phyloP scores from a whole-genome alignment of 345 rosid genomes.

The Brassica nigra region DNA sequence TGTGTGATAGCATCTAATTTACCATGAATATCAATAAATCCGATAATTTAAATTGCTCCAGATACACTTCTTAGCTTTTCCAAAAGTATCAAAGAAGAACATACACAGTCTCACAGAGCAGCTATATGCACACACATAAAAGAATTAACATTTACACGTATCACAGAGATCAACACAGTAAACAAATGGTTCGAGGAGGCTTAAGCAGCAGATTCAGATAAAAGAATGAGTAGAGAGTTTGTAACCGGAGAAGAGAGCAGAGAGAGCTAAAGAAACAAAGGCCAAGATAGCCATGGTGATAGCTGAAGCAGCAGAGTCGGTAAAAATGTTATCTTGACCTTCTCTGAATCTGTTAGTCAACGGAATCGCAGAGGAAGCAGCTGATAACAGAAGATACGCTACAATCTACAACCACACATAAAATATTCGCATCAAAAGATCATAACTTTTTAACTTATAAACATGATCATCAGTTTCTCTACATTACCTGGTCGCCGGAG shows the following conservation, averaged over 20 bases:
- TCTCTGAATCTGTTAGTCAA: slow-evolving; percentile 72
- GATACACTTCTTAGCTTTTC: no score
- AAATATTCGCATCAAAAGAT: background rate
- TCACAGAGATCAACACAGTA: slow-evolving; percentile 12
- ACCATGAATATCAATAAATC: background rate
- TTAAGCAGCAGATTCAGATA: slow-evolving; percentile 38
- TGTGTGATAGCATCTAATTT: background rate
- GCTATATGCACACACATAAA: background rate
- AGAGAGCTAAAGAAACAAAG: slow-evolving; percentile 58
- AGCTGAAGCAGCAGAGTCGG: slow-evolving; percentile 70
- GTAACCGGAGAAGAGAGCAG: slow-evolving; percentile 78
- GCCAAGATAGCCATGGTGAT: slow-evolving; percentile 77
- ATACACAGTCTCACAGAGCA: background rate
- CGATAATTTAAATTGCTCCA: no score
- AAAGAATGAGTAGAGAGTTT: slow-evolving; percentile 66
- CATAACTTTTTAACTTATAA: background rate
- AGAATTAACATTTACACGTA: slow-evolving; percentile 31
- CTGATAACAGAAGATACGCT: slow-evolving; percentile 69
- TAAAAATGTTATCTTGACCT: slow-evolving; percentile 59
- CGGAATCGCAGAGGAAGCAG: slow-evolving; percentile 79
- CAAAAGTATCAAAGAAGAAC: slow-evolving; percentile 5
- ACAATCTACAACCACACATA: slow-evolving; percentile 46
- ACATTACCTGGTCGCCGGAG: slow-evolving; percentile 75
- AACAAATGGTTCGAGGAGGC: background rate
- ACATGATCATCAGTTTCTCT: background rate